Conservation (phyloP, 345 rosid genomes). For the Eucalyptus sp. region DNA sequence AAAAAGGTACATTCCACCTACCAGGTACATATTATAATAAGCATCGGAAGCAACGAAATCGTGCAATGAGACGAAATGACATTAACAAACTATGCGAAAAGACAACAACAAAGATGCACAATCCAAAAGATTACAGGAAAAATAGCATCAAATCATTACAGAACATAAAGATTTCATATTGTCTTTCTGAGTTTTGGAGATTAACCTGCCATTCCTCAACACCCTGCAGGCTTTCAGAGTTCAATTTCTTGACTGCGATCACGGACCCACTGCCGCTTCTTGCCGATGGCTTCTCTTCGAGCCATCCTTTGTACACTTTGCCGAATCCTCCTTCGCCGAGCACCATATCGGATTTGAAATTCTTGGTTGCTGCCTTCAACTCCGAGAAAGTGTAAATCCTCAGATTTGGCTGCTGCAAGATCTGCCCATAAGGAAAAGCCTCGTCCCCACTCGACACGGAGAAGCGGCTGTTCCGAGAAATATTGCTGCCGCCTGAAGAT, state of each 20-base stretch:
- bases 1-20: not conserved
- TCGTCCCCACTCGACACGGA: slow-evolving; percentile 54
- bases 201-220: slow-evolving; percentile 94
- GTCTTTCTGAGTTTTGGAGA: not conserved
- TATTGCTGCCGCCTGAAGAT: slow-evolving; percentile 51
- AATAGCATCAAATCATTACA: not conserved
- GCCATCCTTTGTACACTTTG: slow-evolving; percentile 91
- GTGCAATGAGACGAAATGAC: not conserved
- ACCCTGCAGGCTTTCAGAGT: slow-evolving; percentile 91
- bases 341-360: slow-evolving; percentile 59
- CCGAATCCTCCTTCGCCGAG: slow-evolving; percentile 99
- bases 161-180: not conserved
- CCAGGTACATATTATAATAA: too few species aligned
- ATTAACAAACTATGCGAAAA: not conserved
- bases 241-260: slow-evolving; percentile 85
- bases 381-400: slow-evolving; percentile 59
- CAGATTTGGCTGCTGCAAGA: slow-evolving; percentile 29
- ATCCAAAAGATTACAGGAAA: not conserved
- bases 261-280: slow-evolving; percentile 49
- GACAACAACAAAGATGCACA: not conserved
- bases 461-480: slow-evolving; percentile 51
- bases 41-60: not conserved
- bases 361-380: slow-evolving; percentile 60
- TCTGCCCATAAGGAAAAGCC: slow-evolving; percentile 43
- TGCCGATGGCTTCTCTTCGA: slow-evolving; percentile 54